These are phyloP conservation scores for Maudiozyma saulgeensis DNA, from an alignment of 805 yeast genomes.

Conservation along the genomic window DNA sequence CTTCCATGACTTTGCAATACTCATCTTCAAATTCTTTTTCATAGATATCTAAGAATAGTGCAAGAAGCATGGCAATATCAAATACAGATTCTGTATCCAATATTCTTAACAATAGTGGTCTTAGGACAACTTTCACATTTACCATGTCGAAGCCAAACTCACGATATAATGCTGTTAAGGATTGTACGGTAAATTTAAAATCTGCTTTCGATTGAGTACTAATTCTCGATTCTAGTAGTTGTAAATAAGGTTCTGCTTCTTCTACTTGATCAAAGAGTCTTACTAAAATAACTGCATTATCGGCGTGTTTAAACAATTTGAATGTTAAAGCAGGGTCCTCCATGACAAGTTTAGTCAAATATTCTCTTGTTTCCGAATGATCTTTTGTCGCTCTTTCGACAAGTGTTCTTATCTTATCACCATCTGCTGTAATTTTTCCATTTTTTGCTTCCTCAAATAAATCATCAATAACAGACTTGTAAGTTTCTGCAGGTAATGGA, in stretches of 20 bases:
- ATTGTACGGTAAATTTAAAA: too few species aligned
- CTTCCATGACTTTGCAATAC: conserved; percentile 13
- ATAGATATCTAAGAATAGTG: conserved; percentile 10
- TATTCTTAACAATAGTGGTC: conserved; percentile 17
- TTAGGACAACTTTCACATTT: conserved; percentile 18
- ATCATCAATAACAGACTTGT: conserved; percentile 12
- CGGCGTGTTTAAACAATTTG: conserved; percentile 8
- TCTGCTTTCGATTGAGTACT: too few species aligned
- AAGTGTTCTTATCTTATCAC: conserved; percentile 11
- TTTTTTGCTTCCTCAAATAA: conserved; percentile 8
- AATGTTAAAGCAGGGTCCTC: conserved; percentile 12
- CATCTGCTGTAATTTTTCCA: not conserved
- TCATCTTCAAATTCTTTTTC: conserved; percentile 12
- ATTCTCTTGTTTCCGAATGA: conserved; percentile 16
- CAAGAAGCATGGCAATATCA: conserved; percentile 15
- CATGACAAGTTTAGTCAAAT: conserved; percentile 10
- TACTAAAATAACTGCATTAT: too few species aligned
- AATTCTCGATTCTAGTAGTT: too few species aligned
- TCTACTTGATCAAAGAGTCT: too few species aligned
- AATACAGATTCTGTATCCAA: conserved; percentile 14
- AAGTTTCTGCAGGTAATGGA: conserved; percentile 9
- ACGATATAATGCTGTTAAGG: conserved; percentile 10
- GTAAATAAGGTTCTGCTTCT: too few species aligned
- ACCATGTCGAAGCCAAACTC: conserved; percentile 21
- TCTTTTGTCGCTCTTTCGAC: conserved; percentile 22